These are phyloP conservation scores for Stentor coeruleus DNA, from an alignment of 73 alveolate species.

Conservation along the genomic window DNA sequence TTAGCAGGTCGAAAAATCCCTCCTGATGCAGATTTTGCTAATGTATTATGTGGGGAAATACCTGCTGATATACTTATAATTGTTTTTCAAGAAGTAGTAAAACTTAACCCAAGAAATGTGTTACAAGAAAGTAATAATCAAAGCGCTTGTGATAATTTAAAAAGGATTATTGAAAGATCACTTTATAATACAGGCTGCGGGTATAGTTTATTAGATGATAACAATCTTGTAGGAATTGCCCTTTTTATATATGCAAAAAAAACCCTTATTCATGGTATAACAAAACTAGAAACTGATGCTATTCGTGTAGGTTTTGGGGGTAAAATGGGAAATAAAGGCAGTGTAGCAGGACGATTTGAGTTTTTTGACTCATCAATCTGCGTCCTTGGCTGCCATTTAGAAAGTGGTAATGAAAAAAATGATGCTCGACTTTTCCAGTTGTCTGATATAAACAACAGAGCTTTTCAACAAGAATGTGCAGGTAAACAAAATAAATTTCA, in stretches of 20 bases:
- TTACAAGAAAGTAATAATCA: conserved; percentile 31
- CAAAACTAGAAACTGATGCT: conserved; percentile 40
- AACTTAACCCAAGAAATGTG: conserved; percentile 59
- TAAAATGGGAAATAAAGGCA: conserved; percentile 90
- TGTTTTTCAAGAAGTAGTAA: conserved; percentile 79
- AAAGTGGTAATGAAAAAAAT: conserved; percentile 54
- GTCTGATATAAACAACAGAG: conserved; percentile 41
- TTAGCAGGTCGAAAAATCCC: background rate
- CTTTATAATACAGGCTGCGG: conserved; percentile 35
- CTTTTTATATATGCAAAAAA: conserved; percentile 53
- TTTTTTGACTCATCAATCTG: conserved; percentile 62
- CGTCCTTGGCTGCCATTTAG: conserved; percentile 78
- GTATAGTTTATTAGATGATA: conserved; percentile 35
- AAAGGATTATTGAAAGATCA: conserved; percentile 7
- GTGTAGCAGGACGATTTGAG: conserved; percentile 69
- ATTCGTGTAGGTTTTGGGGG: conserved; percentile 92
- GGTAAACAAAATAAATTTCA: conserved; percentile 39
- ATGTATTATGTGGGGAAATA: conserved; percentile 32
- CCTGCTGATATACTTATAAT: conserved; percentile 73
- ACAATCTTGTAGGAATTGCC: conserved; percentile 68
- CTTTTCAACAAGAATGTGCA: conserved; percentile 49
- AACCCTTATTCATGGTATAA: conserved; percentile 38
- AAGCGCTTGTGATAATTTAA: background rate
- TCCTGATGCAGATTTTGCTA: background rate
- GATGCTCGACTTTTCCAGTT: conserved; percentile 56